Conservation (phyloP, 441 rosid genomes). For the Aleurites moluccanus region DNA sequence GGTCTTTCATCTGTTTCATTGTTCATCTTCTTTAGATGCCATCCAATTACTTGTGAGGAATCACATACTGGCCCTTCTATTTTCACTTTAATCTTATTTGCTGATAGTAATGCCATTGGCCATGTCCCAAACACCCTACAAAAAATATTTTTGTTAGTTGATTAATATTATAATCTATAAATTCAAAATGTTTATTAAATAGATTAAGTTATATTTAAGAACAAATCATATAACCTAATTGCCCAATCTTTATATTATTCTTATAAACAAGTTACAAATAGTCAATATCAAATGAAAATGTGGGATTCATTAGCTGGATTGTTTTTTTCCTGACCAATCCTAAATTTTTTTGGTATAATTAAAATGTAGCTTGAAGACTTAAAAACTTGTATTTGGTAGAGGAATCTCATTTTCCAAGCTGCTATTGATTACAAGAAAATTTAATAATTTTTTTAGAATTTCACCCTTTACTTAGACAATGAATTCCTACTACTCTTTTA, state of each 20-base stretch:
- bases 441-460: too few relatives aligned
- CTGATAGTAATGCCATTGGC: conserved; percentile 72
- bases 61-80: conserved; percentile 89
- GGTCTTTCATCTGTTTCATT: conserved; percentile 53
- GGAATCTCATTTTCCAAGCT: neutral
- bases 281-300: too few relatives aligned
- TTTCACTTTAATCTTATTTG: conserved; percentile 56
- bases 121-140: conserved; percentile 87
- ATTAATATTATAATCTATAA: too few relatives aligned
- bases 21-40: conserved; percentile 69
- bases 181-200: too few relatives aligned
- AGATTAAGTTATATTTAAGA: too few relatives aligned
- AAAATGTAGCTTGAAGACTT: too few relatives aligned
- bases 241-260: too few relatives aligned
- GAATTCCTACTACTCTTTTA: too few relatives aligned
- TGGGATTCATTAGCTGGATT: too few relatives aligned
- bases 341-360: neutral
- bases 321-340: neutral
- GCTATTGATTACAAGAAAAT: neutral
- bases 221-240: too few relatives aligned
- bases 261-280: too few relatives aligned
- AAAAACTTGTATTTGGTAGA: too few relatives aligned
- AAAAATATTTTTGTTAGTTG: neutral
- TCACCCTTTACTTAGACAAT: neutral
- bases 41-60: conserved; percentile 80